phyloP scores from a whole-genome alignment of 306 rosid species.

The Amphicarpaea edgeworthii region DNA sequence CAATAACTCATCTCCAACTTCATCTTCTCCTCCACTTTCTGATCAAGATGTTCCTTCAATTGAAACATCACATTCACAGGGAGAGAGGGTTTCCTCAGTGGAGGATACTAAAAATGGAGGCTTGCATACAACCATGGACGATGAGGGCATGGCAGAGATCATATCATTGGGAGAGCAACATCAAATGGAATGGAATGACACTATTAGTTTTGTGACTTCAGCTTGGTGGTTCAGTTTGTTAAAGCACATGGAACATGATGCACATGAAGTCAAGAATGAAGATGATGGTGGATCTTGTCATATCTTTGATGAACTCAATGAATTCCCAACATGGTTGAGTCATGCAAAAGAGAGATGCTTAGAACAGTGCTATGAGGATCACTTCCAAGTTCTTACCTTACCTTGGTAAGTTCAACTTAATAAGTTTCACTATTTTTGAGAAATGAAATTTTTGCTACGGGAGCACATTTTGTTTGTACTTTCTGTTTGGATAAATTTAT shows the following conservation, averaged over 20 bases:
- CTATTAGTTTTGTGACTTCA: conserved; percentile 66
- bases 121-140: conserved; percentile 72
- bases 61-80: conserved; percentile 51
- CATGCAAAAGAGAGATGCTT: conserved; percentile 55
- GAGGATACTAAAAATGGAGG: conserved; percentile 24
- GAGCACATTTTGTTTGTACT: no score
- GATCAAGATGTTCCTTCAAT: conserved; percentile 54
- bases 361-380: conserved; percentile 56
- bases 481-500: no score
- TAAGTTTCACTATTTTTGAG: no score
- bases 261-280: conserved; percentile 43
- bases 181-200: conserved; percentile 83
- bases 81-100: conserved; percentile 43
- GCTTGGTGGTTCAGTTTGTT: conserved; percentile 74
- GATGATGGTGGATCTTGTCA: conserved; percentile 45
- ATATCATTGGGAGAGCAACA: conserved; percentile 71
- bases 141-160: conserved; percentile 78
- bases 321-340: conserved; percentile 77
- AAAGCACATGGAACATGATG: conserved; percentile 57
- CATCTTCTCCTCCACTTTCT: conserved; percentile 53
- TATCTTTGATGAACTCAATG: conserved; percentile 57
- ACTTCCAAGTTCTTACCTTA: conserved; percentile 61
- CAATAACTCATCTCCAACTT: conserved; percentile 49
- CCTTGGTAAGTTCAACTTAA: conserved; percentile 65
- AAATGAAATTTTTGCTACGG: no score